These are phyloP conservation scores for Fomitopsis serialis DNA, from an alignment of 768 basidiomycete species.

Conservation along the genomic window DNA sequence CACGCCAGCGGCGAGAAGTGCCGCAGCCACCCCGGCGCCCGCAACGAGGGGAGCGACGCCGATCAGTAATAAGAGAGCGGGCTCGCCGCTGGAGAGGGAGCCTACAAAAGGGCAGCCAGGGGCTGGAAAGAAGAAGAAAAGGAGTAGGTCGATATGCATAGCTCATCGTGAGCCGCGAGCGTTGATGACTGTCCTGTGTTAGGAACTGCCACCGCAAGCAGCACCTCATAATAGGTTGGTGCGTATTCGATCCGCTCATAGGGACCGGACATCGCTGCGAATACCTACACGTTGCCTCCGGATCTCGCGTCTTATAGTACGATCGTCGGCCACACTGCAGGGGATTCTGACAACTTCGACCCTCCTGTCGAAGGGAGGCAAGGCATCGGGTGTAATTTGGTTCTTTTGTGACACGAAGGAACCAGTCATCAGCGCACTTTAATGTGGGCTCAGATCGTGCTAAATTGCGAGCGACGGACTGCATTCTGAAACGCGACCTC, in stretches of 20 bases:
- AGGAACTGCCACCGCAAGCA: conserved; percentile 1
- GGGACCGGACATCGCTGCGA: not conserved
- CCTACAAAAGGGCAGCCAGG: conserved; percentile 42
- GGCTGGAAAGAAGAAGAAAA: conserved; percentile 71
- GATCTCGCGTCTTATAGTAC: not conserved
- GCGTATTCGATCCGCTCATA: not conserved
- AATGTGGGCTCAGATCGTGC: no score
- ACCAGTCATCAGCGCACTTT: no score
- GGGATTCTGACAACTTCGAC: no score
- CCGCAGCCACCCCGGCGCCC: conserved; percentile 23
- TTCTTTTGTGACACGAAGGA: no score
- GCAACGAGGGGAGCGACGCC: conserved; percentile 25
- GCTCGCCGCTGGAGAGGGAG: conserved; percentile 38
- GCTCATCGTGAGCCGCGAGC: not conserved
- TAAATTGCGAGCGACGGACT: no score
- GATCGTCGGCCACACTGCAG: no score
- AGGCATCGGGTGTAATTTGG: no score
- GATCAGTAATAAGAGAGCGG: conserved; percentile 21
- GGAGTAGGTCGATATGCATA: conserved; percentile 44
- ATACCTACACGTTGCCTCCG: not conserved
- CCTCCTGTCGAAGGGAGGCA: no score
- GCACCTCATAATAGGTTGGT: not conserved
- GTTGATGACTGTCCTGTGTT: not conserved
- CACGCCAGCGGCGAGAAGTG: conserved; percentile 21
- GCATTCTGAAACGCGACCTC: no score